A percentile compares a stretch with the other conserved stretches of the same genome.
Conservation (phyloP, 352 stramenopile species). For the Phytophthora cactorum region DNA sequence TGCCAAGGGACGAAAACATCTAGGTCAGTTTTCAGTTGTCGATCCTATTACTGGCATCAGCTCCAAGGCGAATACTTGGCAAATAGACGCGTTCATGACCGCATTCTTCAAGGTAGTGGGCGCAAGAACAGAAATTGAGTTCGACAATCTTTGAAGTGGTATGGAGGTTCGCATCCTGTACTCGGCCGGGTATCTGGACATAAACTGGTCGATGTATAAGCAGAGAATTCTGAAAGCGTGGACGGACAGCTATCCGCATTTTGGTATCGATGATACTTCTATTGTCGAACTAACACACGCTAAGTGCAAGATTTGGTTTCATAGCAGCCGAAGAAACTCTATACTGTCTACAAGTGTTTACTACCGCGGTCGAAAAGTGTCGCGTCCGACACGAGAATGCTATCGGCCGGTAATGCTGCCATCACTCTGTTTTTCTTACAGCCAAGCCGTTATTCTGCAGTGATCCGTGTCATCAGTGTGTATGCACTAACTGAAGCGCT, state of each 20-base stretch:
- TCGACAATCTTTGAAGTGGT: neutral
- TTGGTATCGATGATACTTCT: too few relatives aligned
- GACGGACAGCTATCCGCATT: neutral
- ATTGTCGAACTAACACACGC: too few relatives aligned
- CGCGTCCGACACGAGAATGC: neutral
- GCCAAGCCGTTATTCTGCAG: neutral
- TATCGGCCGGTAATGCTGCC: neutral
- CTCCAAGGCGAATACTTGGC: neutral
- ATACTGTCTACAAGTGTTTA: constrained; percentile 1
- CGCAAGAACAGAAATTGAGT: neutral
- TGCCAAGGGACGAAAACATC: neutral
- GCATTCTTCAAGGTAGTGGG: neutral
- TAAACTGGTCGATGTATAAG: constrained; percentile 14
- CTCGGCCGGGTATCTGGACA: neutral
- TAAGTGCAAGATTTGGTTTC: neutral
- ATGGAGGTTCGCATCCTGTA: neutral
- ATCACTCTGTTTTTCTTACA: neutral
- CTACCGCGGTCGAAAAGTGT: neutral
- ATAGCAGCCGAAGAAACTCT: neutral
- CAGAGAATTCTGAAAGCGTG: neutral
- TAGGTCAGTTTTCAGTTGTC: neutral
- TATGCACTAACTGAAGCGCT: neutral
- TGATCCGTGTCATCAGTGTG: neutral
- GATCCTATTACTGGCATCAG: neutral
- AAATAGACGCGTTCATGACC: constrained; percentile 7